Evolutionary conservation across 768 basidiomycete genomes (phyloP).

Genomic region (Mycena alexandri): DNA sequence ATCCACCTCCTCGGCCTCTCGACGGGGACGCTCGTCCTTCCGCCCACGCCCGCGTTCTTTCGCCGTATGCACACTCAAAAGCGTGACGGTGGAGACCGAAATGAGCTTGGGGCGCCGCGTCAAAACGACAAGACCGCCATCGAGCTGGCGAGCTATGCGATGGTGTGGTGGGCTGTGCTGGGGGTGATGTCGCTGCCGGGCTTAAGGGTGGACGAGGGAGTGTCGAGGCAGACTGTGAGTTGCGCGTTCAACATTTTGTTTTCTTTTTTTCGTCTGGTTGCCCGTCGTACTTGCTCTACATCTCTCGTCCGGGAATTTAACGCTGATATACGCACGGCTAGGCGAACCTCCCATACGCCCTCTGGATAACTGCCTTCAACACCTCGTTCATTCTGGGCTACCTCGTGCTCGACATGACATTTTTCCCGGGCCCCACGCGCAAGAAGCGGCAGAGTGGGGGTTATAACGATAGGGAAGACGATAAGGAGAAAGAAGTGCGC

Average conservation of each 20-base stretch:
- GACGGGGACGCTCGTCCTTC: slow-evolving; percentile 83
- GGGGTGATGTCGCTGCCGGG: slow-evolving; percentile 50
- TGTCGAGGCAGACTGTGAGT: slow-evolving; percentile 63
- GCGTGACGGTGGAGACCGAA: slow-evolving; percentile 2
- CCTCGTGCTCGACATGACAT: slow-evolving; percentile 78
- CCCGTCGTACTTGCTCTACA: too few relatives aligned
- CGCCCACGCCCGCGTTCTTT: slow-evolving; percentile 82
- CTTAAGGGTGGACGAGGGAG: slow-evolving; percentile 54
- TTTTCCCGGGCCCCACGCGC: slow-evolving; percentile 65
- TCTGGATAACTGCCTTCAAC: slow-evolving; percentile 93
- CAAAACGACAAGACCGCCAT: slow-evolving; percentile 81
- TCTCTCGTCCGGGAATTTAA: slow-evolving; percentile 2
- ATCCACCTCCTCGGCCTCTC: slow-evolving; percentile 90
- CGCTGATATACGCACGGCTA: slow-evolving; percentile 44
- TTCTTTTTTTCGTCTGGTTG: too few relatives aligned
- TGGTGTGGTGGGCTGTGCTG: slow-evolving; percentile 83
- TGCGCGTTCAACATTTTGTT: too few relatives aligned
- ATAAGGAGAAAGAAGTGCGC: too few relatives aligned
- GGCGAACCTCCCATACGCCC: slow-evolving; percentile 90
- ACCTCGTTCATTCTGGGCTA: slow-evolving; percentile 87
- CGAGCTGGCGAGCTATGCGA: slow-evolving; percentile 81
- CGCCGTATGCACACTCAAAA: slow-evolving; percentile 56
- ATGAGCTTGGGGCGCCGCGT: slow-evolving; percentile 53
- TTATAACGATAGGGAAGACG: too few relatives aligned
- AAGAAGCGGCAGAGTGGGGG: slow-evolving; percentile 39